Evolutionary conservation across 78 protist species (phyloP).

Genomic region (Tieghemostelium lacteum): DNA sequence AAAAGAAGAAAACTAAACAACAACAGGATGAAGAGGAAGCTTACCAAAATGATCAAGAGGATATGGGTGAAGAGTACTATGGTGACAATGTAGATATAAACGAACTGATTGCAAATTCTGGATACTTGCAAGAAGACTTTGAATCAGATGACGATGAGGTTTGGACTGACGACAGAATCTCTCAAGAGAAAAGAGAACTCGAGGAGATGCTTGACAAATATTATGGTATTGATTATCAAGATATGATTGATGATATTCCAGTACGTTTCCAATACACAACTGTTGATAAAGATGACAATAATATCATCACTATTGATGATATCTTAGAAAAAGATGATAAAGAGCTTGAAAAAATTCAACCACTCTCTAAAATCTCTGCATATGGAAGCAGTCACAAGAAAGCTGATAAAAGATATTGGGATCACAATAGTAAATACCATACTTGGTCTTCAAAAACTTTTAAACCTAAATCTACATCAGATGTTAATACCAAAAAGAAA

Average conservation of each 20-base stretch:
- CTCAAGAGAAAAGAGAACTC: conserved; percentile 38
- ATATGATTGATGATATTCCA: conserved; percentile 76
- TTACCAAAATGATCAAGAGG: neutral
- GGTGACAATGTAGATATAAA: neutral
- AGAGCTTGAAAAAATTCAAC: conserved; percentile 47
- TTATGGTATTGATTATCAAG: conserved; percentile 80
- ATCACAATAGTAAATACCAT: conserved; percentile 5
- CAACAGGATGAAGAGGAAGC: neutral
- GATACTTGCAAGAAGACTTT: neutral
- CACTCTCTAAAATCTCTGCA: conserved; percentile 34
- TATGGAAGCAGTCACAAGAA: conserved; percentile 1
- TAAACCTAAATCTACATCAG: neutral
- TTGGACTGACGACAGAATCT: conserved; percentile 44
- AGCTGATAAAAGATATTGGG: conserved; percentile 35
- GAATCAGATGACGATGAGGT: conserved; percentile 27
- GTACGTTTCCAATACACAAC: conserved; percentile 56
- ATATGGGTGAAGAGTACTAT: neutral
- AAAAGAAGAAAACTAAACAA: conserved; percentile 2
- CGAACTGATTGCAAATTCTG: neutral
- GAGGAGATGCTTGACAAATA: conserved; percentile 75
- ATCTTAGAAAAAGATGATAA: conserved; percentile 52
- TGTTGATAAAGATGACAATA: conserved; percentile 25
- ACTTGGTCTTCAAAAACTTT: conserved; percentile 40
- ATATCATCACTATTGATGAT: conserved; percentile 42
- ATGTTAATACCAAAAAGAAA: neutral